These are phyloP conservation scores for Fusarium globosum DNA, from an alignment of 2,329 filamentous ascomycete genomes.

Conservation along the genomic window DNA sequence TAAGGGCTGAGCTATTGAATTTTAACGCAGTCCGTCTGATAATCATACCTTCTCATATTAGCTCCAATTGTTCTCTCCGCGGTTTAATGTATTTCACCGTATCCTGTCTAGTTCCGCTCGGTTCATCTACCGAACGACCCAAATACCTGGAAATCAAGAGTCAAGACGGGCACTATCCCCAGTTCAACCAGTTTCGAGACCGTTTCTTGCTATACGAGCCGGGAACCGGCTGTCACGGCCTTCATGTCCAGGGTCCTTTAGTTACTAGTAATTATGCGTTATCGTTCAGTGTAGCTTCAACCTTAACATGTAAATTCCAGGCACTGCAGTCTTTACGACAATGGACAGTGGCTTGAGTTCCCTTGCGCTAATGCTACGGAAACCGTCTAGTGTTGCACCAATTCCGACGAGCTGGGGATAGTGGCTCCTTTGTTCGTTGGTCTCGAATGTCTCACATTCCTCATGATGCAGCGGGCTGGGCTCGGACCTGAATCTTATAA, in stretches of 20 bases:
- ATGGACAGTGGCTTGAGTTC: neutral
- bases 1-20: neutral
- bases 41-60: neutral
- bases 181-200: neutral
- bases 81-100: neutral
- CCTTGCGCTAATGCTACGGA: neutral
- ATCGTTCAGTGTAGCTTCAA: neutral
- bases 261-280: neutral
- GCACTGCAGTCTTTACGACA: neutral
- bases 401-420: slow-evolving; percentile 10
- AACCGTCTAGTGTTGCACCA: slow-evolving; percentile 4
- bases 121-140: neutral
- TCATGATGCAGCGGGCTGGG: neutral
- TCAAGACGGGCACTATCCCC: neutral
- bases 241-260: neutral
- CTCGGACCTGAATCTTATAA: neutral
- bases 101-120: neutral
- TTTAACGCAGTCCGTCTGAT: neutral
- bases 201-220: neutral
- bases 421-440: neutral
- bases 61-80: neutral
- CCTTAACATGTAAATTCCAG: neutral
- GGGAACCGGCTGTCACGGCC: neutral
- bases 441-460: slow-evolving; percentile 23
- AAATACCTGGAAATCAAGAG: neutral